Conservation (phyloP, 345 rosid genomes). For the Angophora floribunda region DNA sequence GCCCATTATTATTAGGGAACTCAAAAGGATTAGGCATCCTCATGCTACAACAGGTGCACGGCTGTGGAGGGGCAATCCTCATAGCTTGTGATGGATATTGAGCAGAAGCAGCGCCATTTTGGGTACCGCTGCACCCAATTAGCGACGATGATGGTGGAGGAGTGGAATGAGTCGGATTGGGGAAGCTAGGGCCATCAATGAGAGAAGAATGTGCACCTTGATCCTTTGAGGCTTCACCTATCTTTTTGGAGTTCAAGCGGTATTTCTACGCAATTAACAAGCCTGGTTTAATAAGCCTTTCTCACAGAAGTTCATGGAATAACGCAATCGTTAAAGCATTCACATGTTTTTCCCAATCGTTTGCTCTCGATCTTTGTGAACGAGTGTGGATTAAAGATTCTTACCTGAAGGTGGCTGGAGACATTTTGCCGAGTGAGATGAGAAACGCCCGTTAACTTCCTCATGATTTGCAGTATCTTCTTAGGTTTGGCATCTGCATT, state of each 20-base stretch:
- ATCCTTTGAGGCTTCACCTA: neutral
- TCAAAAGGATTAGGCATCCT: neutral
- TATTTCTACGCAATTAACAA: neutral
- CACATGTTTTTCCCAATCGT: neutral
- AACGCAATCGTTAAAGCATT: neutral
- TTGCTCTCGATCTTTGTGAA: neutral
- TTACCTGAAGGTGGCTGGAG: neutral
- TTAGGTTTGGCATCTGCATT: neutral
- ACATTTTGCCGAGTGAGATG: neutral
- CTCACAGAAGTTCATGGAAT: neutral
- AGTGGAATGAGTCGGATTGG: neutral
- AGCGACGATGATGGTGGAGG: neutral
- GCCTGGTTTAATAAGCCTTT: neutral
- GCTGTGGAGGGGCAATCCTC: neutral
- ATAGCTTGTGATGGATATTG: neutral
- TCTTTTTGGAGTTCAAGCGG: neutral
- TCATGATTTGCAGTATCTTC: neutral
- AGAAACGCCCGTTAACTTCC: neutral
- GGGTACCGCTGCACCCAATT: neutral
- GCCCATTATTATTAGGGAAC: neutral
- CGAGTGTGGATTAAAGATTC: neutral
- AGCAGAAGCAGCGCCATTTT: neutral
- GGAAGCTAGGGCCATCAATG: neutral
- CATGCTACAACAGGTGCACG: neutral
- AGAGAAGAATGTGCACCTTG: neutral